Conservation (phyloP, 495 filamentous ascomycete genomes). For the Eremomyces bilateralis region DNA sequence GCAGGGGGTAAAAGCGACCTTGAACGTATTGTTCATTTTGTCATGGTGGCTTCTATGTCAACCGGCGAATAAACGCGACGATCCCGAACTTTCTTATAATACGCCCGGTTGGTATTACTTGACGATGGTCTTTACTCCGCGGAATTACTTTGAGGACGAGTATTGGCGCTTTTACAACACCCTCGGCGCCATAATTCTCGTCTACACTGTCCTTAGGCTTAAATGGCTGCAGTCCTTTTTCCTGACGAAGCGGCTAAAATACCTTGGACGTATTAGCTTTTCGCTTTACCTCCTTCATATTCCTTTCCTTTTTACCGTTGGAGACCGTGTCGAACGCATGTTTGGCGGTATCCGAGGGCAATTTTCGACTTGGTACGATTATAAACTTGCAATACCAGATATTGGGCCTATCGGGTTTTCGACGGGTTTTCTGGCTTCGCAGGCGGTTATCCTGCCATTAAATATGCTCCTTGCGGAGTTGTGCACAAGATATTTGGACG, state of each 20-base stretch:
- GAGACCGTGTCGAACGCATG: constrained; percentile 2
- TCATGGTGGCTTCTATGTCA: constrained; percentile 5
- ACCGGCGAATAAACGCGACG: constrained; percentile 2
- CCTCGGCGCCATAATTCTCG: constrained; percentile 1
- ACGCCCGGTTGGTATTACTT: constrained; percentile 2
- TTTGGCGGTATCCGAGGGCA: constrained; percentile 1
- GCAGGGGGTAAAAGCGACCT: background rate
- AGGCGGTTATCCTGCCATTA: background rate
- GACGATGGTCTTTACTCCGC: constrained; percentile 2
- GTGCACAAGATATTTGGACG: background rate
- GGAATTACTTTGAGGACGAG: constrained; percentile 1
- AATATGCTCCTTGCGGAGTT: background rate
- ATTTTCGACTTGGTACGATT: constrained; percentile 1
- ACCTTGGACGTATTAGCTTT: constrained; percentile 4
- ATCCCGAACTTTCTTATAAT: constrained; percentile 2
- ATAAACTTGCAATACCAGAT: constrained; percentile 1
- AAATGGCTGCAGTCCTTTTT: constrained; percentile 2
- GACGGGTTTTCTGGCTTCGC: background rate
- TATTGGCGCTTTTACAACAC: constrained; percentile 6
- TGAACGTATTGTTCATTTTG: constrained; percentile 1
- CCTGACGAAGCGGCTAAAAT: background rate
- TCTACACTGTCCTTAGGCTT: constrained; percentile 2
- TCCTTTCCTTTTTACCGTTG: constrained; percentile 1
- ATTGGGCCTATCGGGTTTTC: constrained; percentile 2
- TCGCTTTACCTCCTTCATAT: constrained; percentile 4